Evolutionary conservation across 495 filamentous ascomycete species (phyloP).

Genomic region (Neurospora discreta): DNA sequence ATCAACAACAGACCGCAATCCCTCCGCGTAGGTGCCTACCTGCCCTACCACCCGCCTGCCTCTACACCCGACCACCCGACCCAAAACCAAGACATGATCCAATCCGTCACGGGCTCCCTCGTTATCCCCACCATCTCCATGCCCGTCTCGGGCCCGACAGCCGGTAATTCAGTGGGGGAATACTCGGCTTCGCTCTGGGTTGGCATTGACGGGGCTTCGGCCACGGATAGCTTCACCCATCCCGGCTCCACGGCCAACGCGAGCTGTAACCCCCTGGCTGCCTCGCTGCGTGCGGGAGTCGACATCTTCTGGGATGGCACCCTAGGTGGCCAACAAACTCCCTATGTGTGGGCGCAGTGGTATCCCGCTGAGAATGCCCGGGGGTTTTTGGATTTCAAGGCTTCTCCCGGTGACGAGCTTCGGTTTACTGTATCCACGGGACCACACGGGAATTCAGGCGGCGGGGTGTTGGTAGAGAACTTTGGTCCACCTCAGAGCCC

Average conservation of each 20-base stretch:
- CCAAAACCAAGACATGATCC: not conserved
- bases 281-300: slow-evolving; percentile 15
- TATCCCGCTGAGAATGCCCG: not conserved
- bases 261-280: not conserved
- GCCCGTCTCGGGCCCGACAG: slow-evolving; percentile 14
- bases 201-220: slow-evolving; percentile 11
- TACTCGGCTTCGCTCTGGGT: slow-evolving; percentile 20
- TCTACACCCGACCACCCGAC: not conserved
- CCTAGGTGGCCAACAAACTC: slow-evolving; percentile 4
- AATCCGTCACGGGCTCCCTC: slow-evolving; percentile 6
- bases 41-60: not conserved
- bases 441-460: not conserved
- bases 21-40: slow-evolving; percentile 9
- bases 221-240: not conserved
- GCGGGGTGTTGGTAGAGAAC: slow-evolving; percentile 11
- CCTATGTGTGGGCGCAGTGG: slow-evolving; percentile 16
- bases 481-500: slow-evolving; percentile 6
- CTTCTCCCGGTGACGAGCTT: slow-evolving; percentile 10
- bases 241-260: not conserved
- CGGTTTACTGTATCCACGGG: not conserved
- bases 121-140: slow-evolving; percentile 8
- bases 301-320: slow-evolving; percentile 18
- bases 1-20: not conserved
- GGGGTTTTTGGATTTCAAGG: slow-evolving; percentile 10
- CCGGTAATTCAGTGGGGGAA: slow-evolving; percentile 3